Conservation (phyloP, 257 asterid species). For the Gentiana straminea region DNA sequence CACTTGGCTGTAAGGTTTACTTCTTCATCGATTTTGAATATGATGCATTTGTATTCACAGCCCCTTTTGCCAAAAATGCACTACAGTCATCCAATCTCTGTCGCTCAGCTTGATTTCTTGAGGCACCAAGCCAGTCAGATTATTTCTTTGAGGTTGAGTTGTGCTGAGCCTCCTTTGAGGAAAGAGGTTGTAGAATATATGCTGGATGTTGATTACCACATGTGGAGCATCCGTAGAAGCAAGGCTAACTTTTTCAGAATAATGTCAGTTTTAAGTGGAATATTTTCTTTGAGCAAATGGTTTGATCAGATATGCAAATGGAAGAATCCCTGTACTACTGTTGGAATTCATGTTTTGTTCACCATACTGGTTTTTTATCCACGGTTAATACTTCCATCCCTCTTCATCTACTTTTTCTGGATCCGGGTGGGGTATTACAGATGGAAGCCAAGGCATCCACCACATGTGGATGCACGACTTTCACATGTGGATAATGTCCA, state of each 20-base stretch:
- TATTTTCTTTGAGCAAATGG: slow-evolving; percentile 39
- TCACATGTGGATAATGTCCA: slow-evolving; percentile 35
- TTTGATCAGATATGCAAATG: slow-evolving; percentile 44
- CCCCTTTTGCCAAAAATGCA: slow-evolving; percentile 44
- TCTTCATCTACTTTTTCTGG: slow-evolving; percentile 36
- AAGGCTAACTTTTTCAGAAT: slow-evolving; percentile 44
- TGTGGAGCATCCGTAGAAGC: slow-evolving; percentile 54
- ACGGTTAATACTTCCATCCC: slow-evolving; percentile 37
- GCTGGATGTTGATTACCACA: slow-evolving; percentile 43
- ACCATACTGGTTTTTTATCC: slow-evolving; percentile 38
- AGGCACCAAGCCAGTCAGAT: slow-evolving; percentile 47
- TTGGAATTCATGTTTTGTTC: slow-evolving; percentile 33
- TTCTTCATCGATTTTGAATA: slow-evolving; percentile 35
- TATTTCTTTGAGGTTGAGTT: slow-evolving; percentile 34
- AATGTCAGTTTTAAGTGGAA: slow-evolving; percentile 34
- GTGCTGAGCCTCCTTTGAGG: slow-evolving; percentile 47
- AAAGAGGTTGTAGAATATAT: slow-evolving; percentile 39
- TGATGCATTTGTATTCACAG: slow-evolving; percentile 46
- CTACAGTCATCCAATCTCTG: slow-evolving; percentile 31
- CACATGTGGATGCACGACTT: slow-evolving; percentile 42
- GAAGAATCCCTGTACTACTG: slow-evolving; percentile 41
- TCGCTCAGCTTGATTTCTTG: slow-evolving; percentile 34
- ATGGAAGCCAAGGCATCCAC: slow-evolving; percentile 47
- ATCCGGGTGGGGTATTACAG: slow-evolving; percentile 40
- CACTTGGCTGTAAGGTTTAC: slow-evolving; percentile 39